These are phyloP conservation scores for Fraxinus nigra DNA, from an alignment of 305 asterid species.

Conservation along the genomic window DNA sequence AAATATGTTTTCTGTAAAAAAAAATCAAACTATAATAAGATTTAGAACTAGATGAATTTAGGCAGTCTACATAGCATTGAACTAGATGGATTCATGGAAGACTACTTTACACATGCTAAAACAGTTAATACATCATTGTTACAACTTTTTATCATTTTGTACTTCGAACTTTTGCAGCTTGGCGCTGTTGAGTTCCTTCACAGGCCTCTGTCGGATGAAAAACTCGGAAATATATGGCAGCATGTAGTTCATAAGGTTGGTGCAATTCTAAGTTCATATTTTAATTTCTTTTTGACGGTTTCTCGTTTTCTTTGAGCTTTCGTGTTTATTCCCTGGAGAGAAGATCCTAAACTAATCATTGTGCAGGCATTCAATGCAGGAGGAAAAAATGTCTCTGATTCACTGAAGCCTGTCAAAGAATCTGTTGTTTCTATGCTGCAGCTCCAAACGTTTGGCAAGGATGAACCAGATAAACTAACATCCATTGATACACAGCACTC, in stretches of 20 bases:
- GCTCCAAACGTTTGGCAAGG: slow-evolving; percentile 16
- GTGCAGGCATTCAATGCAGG: slow-evolving; percentile 51
- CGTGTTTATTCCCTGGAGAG: background rate
- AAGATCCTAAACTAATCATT: slow-evolving; percentile 24
- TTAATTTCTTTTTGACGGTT: background rate
- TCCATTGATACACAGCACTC: slow-evolving; percentile 21
- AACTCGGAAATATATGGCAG: slow-evolving; percentile 50
- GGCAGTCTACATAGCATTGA: background rate
- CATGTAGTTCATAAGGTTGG: slow-evolving; percentile 52
- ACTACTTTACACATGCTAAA: background rate
- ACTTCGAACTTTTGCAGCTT: slow-evolving; percentile 31
- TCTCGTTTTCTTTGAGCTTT: background rate
- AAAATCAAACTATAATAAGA: background rate
- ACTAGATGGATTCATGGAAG: background rate
- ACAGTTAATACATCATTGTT: background rate
- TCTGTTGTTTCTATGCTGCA: slow-evolving; percentile 36
- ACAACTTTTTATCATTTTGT: background rate
- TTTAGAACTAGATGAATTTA: background rate
- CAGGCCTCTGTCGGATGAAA: slow-evolving; percentile 49
- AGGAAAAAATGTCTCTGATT: slow-evolving; percentile 31
- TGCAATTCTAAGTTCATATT: background rate
- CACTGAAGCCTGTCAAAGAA: slow-evolving; percentile 39
- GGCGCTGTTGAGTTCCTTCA: slow-evolving; percentile 60
- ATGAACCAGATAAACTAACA: slow-evolving; percentile 14
- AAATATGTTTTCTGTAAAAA: background rate